Percentiles rank a stretch among this genome's conserved stretches.
Conservation (phyloP, 1,284 basidiomycete species). For the Rhodotorula sp. region DNA sequence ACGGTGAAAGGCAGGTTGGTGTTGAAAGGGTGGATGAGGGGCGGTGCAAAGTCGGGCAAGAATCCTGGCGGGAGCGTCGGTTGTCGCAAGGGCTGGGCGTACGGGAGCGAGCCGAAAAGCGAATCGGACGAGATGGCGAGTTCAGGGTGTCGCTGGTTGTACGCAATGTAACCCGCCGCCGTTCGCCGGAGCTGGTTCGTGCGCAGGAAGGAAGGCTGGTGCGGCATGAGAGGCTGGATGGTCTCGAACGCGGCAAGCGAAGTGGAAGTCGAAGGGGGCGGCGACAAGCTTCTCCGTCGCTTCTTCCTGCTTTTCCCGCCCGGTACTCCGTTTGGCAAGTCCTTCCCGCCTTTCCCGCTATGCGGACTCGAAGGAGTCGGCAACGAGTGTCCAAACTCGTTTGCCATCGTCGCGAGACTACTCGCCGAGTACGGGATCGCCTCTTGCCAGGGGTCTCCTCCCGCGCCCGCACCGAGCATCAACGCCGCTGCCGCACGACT, state of each 20-base stretch:
- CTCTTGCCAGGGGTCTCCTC: slow-evolving; percentile 32
- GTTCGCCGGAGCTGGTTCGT: slow-evolving; percentile 24
- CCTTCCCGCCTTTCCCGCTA: neutral
- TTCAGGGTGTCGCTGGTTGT: slow-evolving; percentile 22
- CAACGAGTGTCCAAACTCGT: slow-evolving; percentile 24
- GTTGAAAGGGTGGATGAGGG: slow-evolving; percentile 42
- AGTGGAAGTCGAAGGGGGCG: slow-evolving; percentile 17
- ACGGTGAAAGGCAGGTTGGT: slow-evolving; percentile 41
- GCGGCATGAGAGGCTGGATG: slow-evolving; percentile 28
- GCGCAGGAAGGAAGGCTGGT: slow-evolving; percentile 16
- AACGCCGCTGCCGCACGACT: slow-evolving; percentile 7
- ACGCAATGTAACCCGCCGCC: slow-evolving; percentile 27
- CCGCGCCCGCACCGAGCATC: slow-evolving; percentile 10
- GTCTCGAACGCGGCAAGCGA: slow-evolving; percentile 21
- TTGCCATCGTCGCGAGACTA: slow-evolving; percentile 22
- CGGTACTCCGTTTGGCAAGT: neutral
- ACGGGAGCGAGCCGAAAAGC: slow-evolving; percentile 40
- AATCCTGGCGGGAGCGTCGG: slow-evolving; percentile 41
- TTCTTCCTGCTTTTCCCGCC: slow-evolving; percentile 5
- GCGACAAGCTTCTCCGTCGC: slow-evolving; percentile 22
- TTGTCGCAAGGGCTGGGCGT: slow-evolving; percentile 30
- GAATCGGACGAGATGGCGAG: slow-evolving; percentile 37
- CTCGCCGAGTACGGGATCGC: slow-evolving; percentile 32
- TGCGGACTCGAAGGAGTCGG: slow-evolving; percentile 18
- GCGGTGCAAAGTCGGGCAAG: slow-evolving; percentile 35